Percentiles rank a stretch among this genome's conserved stretches.
Conservation (phyloP, 495 filamentous ascomycete species). For the Xylaria cubensis region DNA sequence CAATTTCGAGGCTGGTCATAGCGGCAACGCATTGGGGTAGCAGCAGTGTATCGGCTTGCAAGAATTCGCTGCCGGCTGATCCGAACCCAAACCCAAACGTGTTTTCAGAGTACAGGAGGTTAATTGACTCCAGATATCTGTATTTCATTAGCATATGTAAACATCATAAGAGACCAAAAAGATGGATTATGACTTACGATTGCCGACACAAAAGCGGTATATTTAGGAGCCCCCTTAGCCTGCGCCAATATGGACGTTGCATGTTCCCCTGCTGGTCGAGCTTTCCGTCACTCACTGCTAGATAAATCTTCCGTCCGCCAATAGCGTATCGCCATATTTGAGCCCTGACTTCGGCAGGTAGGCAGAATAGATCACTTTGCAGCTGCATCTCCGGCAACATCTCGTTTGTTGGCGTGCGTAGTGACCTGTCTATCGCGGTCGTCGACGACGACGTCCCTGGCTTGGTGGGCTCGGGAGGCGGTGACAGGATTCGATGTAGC, state of each 20-base stretch:
- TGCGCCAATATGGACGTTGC: slow-evolving; percentile 25
- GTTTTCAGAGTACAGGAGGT: slow-evolving; percentile 24
- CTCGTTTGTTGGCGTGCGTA: slow-evolving; percentile 27
- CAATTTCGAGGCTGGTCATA: slow-evolving; percentile 29
- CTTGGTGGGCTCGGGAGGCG: slow-evolving; percentile 5
- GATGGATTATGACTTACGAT: slow-evolving; percentile 10
- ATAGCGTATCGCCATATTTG: slow-evolving; percentile 26
- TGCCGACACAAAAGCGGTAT: slow-evolving; percentile 24
- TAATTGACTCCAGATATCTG: slow-evolving; percentile 29
- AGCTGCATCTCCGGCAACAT: slow-evolving; percentile 23
- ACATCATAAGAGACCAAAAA: neutral
- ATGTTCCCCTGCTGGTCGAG: slow-evolving; percentile 22
- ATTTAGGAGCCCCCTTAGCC: slow-evolving; percentile 10
- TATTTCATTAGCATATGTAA: slow-evolving; percentile 8
- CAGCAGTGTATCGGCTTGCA: slow-evolving; percentile 23
- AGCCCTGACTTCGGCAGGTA: slow-evolving; percentile 25
- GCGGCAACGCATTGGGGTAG: slow-evolving; percentile 26
- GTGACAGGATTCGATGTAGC: slow-evolving; percentile 21
- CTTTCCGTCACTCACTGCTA: slow-evolving; percentile 17
- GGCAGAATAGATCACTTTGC: slow-evolving; percentile 24
- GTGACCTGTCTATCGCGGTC: slow-evolving; percentile 1
- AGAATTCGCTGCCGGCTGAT: slow-evolving; percentile 23
- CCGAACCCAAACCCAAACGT: slow-evolving; percentile 30
- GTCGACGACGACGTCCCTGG: slow-evolving; percentile 15
- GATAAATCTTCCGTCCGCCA: slow-evolving; percentile 25